Evolutionary conservation across 352 stramenopile genomes (phyloP).

Genomic region (Plasmopara viticola): DNA sequence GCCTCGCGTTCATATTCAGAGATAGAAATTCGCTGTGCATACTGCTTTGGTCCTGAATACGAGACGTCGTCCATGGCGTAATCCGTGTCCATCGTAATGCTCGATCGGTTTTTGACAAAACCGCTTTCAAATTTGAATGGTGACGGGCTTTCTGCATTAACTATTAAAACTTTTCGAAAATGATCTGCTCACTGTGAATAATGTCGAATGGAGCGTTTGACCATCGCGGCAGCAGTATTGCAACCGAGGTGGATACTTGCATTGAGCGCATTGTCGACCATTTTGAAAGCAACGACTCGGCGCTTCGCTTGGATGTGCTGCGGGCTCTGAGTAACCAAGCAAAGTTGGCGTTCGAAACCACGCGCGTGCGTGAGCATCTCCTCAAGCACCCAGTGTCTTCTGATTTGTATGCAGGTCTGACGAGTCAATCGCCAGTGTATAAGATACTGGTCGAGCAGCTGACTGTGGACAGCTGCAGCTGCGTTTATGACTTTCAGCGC

Average conservation of each 20-base stretch:
- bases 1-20: constrained; percentile 57
- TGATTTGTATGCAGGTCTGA: constrained; percentile 50
- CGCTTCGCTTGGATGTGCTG: constrained; percentile 61
- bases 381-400: constrained; percentile 51
- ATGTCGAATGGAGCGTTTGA: constrained; percentile 37
- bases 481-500: constrained; percentile 53
- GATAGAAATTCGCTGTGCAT: constrained; percentile 37
- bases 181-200: neutral
- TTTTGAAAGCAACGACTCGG: constrained; percentile 63
- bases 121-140: neutral
- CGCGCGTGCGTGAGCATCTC: constrained; percentile 54
- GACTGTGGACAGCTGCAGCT: constrained; percentile 48
- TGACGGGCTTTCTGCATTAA: neutral
- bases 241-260: constrained; percentile 45
- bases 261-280: constrained; percentile 70
- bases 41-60: constrained; percentile 4
- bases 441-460: constrained; percentile 37
- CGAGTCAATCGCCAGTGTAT: constrained; percentile 39
- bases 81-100: constrained; percentile 16
- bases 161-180: no score
- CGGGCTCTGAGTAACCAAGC: constrained; percentile 50
- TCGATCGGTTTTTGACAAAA: no score
- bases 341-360: constrained; percentile 60
- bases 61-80: constrained; percentile 10
- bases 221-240: constrained; percentile 54